A percentile compares a stretch with the other conserved stretches of the same genome.
These are phyloP conservation scores for Pyronema omphalodes DNA, from an alignment of 495 filamentous ascomycete species.

Conservation along the genomic window DNA sequence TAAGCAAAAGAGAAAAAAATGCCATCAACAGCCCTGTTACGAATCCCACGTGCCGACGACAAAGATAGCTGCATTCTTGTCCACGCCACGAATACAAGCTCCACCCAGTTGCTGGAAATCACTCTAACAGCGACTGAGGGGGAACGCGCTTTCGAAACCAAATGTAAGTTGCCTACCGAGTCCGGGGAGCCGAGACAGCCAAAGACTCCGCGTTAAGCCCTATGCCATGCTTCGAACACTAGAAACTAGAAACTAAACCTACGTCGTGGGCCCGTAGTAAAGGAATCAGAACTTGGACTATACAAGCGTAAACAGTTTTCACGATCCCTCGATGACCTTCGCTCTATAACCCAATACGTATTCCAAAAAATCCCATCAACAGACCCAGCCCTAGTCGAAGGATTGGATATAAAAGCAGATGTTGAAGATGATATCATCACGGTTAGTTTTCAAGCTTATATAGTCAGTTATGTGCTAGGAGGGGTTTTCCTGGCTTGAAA, in stretches of 20 bases:
- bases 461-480: no score
- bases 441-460: neutral
- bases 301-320: neutral
- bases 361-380: neutral
- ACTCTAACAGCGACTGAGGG: slow-evolving; percentile 20
- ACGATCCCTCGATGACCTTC: neutral
- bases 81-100: slow-evolving; percentile 7
- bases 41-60: neutral
- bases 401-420: neutral
- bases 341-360: neutral
- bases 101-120: slow-evolving; percentile 9
- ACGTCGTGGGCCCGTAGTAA: neutral
- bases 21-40: neutral
- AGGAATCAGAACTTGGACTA: neutral
- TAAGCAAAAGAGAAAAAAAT: neutral
- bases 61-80: slow-evolving; percentile 10
- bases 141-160: slow-evolving; percentile 16
- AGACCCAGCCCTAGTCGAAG: neutral
- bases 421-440: neutral
- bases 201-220: no score
- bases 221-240: neutral
- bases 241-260: neutral
- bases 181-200: neutral
- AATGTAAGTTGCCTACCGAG: slow-evolving; percentile 2
- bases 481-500: no score